A percentile compares a stretch with the other conserved stretches of the same genome.
Conservation (phyloP, 1,284 basidiomycete genomes). For the Limonomyces culmigenus region DNA sequence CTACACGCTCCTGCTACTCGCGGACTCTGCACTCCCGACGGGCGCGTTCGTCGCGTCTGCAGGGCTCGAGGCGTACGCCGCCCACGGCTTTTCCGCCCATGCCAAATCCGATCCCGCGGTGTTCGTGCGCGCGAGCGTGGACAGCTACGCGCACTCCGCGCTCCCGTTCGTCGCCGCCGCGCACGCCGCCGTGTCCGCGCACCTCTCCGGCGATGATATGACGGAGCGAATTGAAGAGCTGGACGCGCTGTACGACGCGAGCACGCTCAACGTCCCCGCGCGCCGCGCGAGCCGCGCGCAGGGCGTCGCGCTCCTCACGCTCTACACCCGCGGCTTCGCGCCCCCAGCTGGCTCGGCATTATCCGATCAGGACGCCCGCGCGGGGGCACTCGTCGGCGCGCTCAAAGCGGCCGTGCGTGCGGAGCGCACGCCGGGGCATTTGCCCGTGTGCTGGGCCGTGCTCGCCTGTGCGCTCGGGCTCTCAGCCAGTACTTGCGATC, state of each 20-base stretch:
- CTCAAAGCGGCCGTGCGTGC: slow-evolving; percentile 53
- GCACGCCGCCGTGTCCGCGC: slow-evolving; percentile 24
- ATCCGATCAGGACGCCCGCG: slow-evolving; percentile 7
- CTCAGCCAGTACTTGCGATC: not conserved
- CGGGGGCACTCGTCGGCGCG: slow-evolving; percentile 31
- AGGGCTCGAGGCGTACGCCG: slow-evolving; percentile 79
- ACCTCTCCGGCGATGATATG: not conserved
- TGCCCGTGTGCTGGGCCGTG: slow-evolving; percentile 83
- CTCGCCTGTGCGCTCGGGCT: slow-evolving; percentile 50
- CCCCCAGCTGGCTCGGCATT: slow-evolving; percentile 17
- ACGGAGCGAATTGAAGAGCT: slow-evolving; percentile 24
- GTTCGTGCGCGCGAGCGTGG: slow-evolving; percentile 57
- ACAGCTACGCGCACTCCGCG: slow-evolving; percentile 59
- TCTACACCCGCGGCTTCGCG: slow-evolving; percentile 74
- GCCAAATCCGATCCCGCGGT: slow-evolving; percentile 18
- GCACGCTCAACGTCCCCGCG: slow-evolving; percentile 82
- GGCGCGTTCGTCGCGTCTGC: slow-evolving; percentile 87
- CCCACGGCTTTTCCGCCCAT: slow-evolving; percentile 62
- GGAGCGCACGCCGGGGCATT: slow-evolving; percentile 61
- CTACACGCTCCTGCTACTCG: slow-evolving; percentile 56
- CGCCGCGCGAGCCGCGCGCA: slow-evolving; percentile 82
- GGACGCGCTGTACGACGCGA: slow-evolving; percentile 70
- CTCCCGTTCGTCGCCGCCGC: slow-evolving; percentile 64
- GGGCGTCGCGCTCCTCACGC: slow-evolving; percentile 82
- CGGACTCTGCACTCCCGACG: slow-evolving; percentile 74